These are phyloP conservation scores for Lumnitzera littorea DNA, from an alignment of 345 rosid species.

Conservation along the genomic window DNA sequence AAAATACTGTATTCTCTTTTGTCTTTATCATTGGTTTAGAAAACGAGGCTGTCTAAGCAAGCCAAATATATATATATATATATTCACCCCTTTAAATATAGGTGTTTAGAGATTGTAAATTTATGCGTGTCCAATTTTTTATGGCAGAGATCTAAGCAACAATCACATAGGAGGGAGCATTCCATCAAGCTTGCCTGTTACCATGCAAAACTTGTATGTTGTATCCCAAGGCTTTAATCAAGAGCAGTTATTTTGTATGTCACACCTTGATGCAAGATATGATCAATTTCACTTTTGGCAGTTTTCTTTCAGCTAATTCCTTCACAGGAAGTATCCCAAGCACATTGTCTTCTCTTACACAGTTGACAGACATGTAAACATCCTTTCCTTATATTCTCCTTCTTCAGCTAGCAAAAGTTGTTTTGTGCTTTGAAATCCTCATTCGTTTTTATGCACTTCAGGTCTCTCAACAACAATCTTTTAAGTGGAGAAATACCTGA, in stretches of 20 bases:
- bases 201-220: slow-evolving; percentile 62
- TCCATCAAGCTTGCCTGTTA: slow-evolving; percentile 69
- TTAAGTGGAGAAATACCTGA: slow-evolving; percentile 91
- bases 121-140: slow-evolving; percentile 6
- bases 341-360: slow-evolving; percentile 54
- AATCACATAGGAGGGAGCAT: slow-evolving; percentile 87
- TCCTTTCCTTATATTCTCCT: slow-evolving; percentile 1
- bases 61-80: no score
- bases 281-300: slow-evolving; percentile 45
- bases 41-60: no score
- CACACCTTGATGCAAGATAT: slow-evolving; percentile 14
- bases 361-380: slow-evolving; percentile 62
- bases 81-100: no score
- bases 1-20: background rate
- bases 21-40: background rate
- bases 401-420: slow-evolving; percentile 9
- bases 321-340: slow-evolving; percentile 91
- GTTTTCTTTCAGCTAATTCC: slow-evolving; percentile 87
- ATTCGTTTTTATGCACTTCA: slow-evolving; percentile 24
- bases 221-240: background rate
- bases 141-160: slow-evolving; percentile 81
- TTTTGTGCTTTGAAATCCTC: background rate
- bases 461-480: slow-evolving; percentile 74
- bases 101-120: slow-evolving; percentile 1
- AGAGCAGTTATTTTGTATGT: background rate